phyloP scores from a whole-genome alignment of 2,329 filamentous ascomycete species.

The Apiospora koreana region DNA sequence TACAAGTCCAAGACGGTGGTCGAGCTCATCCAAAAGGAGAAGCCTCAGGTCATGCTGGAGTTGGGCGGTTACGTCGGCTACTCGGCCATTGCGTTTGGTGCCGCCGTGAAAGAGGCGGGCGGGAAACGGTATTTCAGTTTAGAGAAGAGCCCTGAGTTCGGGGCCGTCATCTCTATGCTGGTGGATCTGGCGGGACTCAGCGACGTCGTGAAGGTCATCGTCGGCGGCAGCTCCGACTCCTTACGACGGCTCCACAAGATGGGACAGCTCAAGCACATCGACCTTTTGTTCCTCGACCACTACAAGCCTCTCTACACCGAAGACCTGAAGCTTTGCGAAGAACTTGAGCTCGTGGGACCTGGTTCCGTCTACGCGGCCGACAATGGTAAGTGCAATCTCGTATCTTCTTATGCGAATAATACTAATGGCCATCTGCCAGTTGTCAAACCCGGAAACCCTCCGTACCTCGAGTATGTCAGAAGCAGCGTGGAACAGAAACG shows the following conservation, averaged over 20 bases:
- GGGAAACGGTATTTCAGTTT: conserved; percentile 70
- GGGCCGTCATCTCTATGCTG: conserved; percentile 67
- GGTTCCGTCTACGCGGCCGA: conserved; percentile 68
- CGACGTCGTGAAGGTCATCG: conserved; percentile 68
- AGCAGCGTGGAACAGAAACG: conserved; percentile 64
- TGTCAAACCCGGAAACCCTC: conserved; percentile 70
- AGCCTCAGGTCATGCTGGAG: conserved; percentile 73
- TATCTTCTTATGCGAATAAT: background rate
- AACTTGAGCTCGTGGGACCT: conserved; percentile 62
- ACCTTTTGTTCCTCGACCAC: conserved; percentile 79
- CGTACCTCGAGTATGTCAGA: conserved; percentile 70
- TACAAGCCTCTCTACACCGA: conserved; percentile 75
- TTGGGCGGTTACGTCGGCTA: conserved; percentile 82
- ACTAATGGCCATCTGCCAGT: conserved; percentile 36
- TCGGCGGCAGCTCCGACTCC: conserved; percentile 69
- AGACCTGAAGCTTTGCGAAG: conserved; percentile 77
- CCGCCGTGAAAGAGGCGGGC: conserved; percentile 62
- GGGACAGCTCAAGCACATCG: conserved; percentile 59
- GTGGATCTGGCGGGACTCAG: conserved; percentile 73
- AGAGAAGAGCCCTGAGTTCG: conserved; percentile 74
- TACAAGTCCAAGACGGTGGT: conserved; percentile 73
- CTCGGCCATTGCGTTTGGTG: conserved; percentile 74
- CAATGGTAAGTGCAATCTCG: conserved; percentile 45
- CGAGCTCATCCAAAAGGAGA: conserved; percentile 65
- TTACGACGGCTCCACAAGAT: conserved; percentile 59